phyloP scores from a whole-genome alignment of 305 asterid genomes.

The Fraxinus greggii region DNA sequence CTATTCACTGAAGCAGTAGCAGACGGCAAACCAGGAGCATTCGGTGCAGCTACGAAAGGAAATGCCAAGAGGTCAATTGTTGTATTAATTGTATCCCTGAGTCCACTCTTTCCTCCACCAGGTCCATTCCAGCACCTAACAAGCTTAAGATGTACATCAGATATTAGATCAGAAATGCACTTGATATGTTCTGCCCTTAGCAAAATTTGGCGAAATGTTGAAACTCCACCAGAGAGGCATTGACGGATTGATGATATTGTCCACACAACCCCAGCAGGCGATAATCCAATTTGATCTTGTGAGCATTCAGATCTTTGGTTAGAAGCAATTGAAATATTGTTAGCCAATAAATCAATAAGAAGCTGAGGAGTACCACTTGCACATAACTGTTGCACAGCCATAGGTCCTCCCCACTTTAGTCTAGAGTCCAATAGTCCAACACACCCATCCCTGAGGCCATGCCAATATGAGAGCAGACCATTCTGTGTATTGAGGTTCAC shows the following conservation, averaged over 20 bases:
- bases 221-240: slow-evolving; percentile 89
- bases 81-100: slow-evolving; percentile 75
- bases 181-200: slow-evolving; percentile 71
- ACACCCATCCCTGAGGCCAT: slow-evolving; percentile 91
- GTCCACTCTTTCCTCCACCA: slow-evolving; percentile 91
- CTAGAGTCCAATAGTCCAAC: slow-evolving; percentile 87
- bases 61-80: slow-evolving; percentile 88
- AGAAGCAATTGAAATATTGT: slow-evolving; percentile 46
- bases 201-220: slow-evolving; percentile 83
- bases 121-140: slow-evolving; percentile 82
- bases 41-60: slow-evolving; percentile 92
- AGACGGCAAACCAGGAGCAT: slow-evolving; percentile 74
- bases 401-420: slow-evolving; percentile 95
- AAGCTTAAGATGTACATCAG: slow-evolving; percentile 74
- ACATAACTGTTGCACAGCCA: slow-evolving; percentile 95
- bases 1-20: slow-evolving; percentile 96
- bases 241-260: slow-evolving; percentile 85
- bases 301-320: slow-evolving; percentile 36
- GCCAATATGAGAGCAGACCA: slow-evolving; percentile 76
- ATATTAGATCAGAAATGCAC: slow-evolving; percentile 67
- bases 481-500: slow-evolving; percentile 37
- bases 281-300: slow-evolving; percentile 67
- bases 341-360: slow-evolving; percentile 80
- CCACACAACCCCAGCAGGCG: slow-evolving; percentile 90
- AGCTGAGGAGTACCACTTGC: slow-evolving; percentile 95